These are phyloP conservation scores for Fulvia fulva DNA, from an alignment of 2,329 filamentous ascomycete species.

Conservation along the genomic window DNA sequence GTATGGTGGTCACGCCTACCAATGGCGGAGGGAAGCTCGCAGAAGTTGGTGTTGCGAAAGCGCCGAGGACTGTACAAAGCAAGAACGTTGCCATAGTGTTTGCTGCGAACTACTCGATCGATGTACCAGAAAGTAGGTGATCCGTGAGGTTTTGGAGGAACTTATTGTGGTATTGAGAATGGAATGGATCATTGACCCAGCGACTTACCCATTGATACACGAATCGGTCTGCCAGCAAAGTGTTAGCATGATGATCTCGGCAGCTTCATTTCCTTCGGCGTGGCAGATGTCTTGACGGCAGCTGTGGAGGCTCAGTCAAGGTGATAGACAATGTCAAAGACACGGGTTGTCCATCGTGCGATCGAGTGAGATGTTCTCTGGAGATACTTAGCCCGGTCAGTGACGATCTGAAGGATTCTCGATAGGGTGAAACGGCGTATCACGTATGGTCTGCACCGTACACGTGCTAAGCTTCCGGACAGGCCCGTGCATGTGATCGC, in stretches of 20 bases:
- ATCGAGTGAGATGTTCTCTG: no score
- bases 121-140: not conserved
- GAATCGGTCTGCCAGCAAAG: not conserved
- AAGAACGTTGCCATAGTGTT: not conserved
- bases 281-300: not conserved
- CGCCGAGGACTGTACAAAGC: not conserved
- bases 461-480: not conserved
- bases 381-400: no score
- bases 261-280: not conserved
- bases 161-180: not conserved
- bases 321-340: not conserved
- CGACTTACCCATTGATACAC: conserved; percentile 8
- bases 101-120: not conserved
- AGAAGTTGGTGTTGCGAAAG: conserved; percentile 2
- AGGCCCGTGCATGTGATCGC: not conserved
- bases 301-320: not conserved
- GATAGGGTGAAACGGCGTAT: no score
- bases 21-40: conserved; percentile 17
- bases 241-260: not conserved
- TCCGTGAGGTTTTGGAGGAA: not conserved
- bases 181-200: conserved; percentile 6
- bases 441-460: no score
- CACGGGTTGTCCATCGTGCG: not conserved
- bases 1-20: conserved; percentile 11
- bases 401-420: no score